A percentile compares a stretch with the other conserved stretches of the same genome.
These are phyloP conservation scores for Zygoascus meyerae DNA, from an alignment of 1,139 yeast genomes.

Conservation along the genomic window DNA sequence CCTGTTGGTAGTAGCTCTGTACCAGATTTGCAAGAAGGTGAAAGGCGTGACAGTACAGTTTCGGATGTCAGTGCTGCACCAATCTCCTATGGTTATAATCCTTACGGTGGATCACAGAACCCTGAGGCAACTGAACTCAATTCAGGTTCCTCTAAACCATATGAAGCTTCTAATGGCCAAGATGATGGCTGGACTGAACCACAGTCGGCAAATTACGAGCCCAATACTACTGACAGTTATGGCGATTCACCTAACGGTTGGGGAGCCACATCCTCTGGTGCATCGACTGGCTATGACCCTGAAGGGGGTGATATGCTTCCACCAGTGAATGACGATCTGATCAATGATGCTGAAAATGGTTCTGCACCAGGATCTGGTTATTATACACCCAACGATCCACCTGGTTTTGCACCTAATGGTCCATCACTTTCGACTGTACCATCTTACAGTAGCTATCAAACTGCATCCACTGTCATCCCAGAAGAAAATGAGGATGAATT, in stretches of 20 bases:
- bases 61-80: slow-evolving; percentile 1
- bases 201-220: background rate
- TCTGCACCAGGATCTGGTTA: slow-evolving; percentile 17
- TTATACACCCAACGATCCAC: slow-evolving; percentile 12
- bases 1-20: background rate
- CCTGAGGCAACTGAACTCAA: background rate
- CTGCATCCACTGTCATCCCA: slow-evolving; percentile 13
- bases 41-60: background rate
- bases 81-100: slow-evolving; percentile 14
- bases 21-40: background rate
- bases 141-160: background rate
- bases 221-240: background rate
- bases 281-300: background rate
- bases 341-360: slow-evolving; percentile 20
- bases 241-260: too few relatives aligned
- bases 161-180: background rate
- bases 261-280: background rate
- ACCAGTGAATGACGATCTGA: slow-evolving; percentile 11
- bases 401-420: background rate
- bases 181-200: background rate
- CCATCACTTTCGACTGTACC: background rate
- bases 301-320: background rate
- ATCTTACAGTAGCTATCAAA: slow-evolving; percentile 3
- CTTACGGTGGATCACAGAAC: slow-evolving; percentile 18
- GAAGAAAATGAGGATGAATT: slow-evolving; percentile 40